Base-by-base conservation (phyloP, 345 rosid genomes). In the Hypericum androsaemum region DNA sequence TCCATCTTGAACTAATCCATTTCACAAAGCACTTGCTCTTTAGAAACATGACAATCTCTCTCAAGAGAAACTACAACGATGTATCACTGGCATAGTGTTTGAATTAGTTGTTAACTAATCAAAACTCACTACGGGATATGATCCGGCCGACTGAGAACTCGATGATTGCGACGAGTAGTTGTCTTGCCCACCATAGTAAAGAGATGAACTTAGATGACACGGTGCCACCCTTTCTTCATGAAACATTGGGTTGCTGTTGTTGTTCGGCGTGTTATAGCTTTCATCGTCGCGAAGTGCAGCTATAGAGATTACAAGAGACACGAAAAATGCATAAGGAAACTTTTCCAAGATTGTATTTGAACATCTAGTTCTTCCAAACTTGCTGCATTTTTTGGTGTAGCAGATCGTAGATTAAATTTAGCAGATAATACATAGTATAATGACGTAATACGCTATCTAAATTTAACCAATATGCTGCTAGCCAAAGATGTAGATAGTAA, bases 121-220 rank as follows among this genome's bases (percentile, higher is more conserved):
- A n/a, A 49, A 62, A 75, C 86, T 81, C 65, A 86, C 95, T 7
- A 50, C 41, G 39, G 77, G 73, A 64, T 81, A 65, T 44, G 81
- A 50, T 44, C 68, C 59, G 8, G 75, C 45, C 43, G 48, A 65
- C 41, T 67, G 70, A 51, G 41, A 60, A 43, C 44, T 75, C 5
- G 81, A 59, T 52, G 78, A 47, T 40, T 43, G 67, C n/a, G n/a
- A n/a, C 47, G 79, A 74, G 56, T 77, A 83, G 47, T 75, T 69
- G 47, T 86, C 94, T 77, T 72, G 97, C 28, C 94, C 97, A 58
- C 97, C 94, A 41, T 86, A 83, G 82, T 86, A 83, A 53, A 83
- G 73, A 12, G 95, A 81, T 57, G 97, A 89, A 62, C 95, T 86
- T 48, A 89, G 72, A 60, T 83, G 78, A 57, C 88, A 89, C 32